Conservation (phyloP, 2,329 filamentous ascomycete species). For the Amesomyces nigricolor region DNA sequence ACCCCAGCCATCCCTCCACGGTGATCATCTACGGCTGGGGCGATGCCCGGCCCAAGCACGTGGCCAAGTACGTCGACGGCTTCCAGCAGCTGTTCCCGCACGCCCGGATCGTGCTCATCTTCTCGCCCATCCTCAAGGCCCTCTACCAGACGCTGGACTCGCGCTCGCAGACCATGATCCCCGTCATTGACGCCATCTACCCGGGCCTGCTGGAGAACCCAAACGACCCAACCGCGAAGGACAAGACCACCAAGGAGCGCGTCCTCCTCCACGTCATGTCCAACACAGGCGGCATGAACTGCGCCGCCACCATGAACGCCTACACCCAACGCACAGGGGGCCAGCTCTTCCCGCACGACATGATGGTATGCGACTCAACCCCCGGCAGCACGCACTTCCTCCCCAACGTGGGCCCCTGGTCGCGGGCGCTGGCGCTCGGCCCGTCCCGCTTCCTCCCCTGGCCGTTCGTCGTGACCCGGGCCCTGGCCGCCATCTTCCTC, state of each 20-base stretch:
- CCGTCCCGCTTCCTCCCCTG: slow-evolving; percentile 43
- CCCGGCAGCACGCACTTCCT: slow-evolving; percentile 43
- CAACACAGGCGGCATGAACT: slow-evolving; percentile 53
- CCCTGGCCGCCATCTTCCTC: slow-evolving; percentile 42
- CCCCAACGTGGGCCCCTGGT: slow-evolving; percentile 45
- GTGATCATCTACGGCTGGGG: slow-evolving; percentile 55
- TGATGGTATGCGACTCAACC: slow-evolving; percentile 49
- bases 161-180: slow-evolving; percentile 42
- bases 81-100: slow-evolving; percentile 47
- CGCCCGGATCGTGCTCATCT: slow-evolving; percentile 45
- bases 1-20: slow-evolving; percentile 36
- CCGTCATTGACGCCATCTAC: slow-evolving; percentile 39
- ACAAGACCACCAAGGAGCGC: slow-evolving; percentile 18
- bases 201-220: background rate
- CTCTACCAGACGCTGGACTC: slow-evolving; percentile 39
- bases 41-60: slow-evolving; percentile 49
- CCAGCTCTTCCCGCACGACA: slow-evolving; percentile 40
- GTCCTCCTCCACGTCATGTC: slow-evolving; percentile 52
- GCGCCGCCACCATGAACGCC: slow-evolving; percentile 44
- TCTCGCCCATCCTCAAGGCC: slow-evolving; percentile 45
- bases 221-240: slow-evolving; percentile 21
- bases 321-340: slow-evolving; percentile 36
- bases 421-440: slow-evolving; percentile 48
- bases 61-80: slow-evolving; percentile 50
- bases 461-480: slow-evolving; percentile 44